Conservation (phyloP, 2,329 filamentous ascomycete genomes). For the Arthrinium phaeospermum region DNA sequence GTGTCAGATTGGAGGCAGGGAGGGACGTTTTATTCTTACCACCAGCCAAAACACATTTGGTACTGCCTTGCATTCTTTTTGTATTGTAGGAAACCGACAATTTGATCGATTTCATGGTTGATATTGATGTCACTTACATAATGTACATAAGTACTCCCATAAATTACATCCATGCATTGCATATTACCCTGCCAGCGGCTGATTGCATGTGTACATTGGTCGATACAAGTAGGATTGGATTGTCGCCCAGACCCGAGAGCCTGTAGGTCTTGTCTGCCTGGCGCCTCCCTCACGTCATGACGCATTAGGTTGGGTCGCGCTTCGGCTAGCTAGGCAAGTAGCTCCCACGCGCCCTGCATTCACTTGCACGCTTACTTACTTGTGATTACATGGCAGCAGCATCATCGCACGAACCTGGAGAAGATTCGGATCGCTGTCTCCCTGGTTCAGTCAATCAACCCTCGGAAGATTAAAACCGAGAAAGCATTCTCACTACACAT, state of each 20-base stretch:
- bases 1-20: not conserved
- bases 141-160: not conserved
- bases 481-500: not conserved
- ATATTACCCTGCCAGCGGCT: not conserved
- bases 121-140: no score
- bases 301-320: constrained; percentile 6
- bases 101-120: not conserved
- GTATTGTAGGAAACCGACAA: not conserved
- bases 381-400: not conserved
- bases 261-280: no score
- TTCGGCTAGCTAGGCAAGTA: not conserved
- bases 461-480: not conserved
- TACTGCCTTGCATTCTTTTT: not conserved
- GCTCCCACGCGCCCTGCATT: not conserved
- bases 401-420: not conserved
- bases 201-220: not conserved
- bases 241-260: not conserved
- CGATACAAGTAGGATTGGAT: not conserved
- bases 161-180: not conserved
- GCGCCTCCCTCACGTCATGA: not conserved
- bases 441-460: not conserved
- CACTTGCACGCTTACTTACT: not conserved
- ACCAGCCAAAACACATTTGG: not conserved
- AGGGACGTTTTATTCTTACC: not conserved
- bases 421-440: not conserved